phyloP scores from a whole-genome alignment of 1,284 basidiomycete species.

The Heterobasidion occidentale region DNA sequence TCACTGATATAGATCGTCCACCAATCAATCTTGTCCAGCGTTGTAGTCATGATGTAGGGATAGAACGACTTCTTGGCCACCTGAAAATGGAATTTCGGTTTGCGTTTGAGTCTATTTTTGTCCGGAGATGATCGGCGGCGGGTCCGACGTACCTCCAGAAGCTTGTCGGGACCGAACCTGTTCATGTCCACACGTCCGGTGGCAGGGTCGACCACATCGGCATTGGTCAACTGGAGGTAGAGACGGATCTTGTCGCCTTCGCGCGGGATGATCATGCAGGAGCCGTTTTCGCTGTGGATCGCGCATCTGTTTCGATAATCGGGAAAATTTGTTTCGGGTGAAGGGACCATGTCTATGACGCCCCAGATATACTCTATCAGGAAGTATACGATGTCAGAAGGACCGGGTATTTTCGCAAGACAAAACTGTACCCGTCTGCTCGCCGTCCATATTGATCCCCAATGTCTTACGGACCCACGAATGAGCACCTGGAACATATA shows the following conservation, averaged over 20 bases:
- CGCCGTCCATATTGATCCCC: slow-evolving; percentile 70
- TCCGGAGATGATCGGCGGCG: background rate
- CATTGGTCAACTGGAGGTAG: slow-evolving; percentile 64
- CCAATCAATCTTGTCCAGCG: slow-evolving; percentile 61
- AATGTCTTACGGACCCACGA: slow-evolving; percentile 72
- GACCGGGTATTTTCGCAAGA: background rate
- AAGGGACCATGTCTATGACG: slow-evolving; percentile 61
- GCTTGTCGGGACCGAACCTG: slow-evolving; percentile 48
- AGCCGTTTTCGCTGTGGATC: slow-evolving; percentile 48
- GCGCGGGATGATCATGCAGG: slow-evolving; percentile 69
- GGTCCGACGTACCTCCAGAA: slow-evolving; percentile 44
- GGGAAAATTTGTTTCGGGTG: slow-evolving; percentile 62
- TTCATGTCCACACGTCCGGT: slow-evolving; percentile 57
- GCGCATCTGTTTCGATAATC: slow-evolving; percentile 69
- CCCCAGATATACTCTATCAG: slow-evolving; percentile 66
- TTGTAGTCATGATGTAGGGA: slow-evolving; percentile 55
- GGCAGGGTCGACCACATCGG: slow-evolving; percentile 36
- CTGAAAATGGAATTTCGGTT: slow-evolving; percentile 15
- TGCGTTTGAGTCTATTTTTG: background rate
- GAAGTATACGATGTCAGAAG: background rate
- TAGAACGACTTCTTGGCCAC: slow-evolving; percentile 57
- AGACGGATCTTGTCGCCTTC: slow-evolving; percentile 65
- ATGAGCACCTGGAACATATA: slow-evolving; percentile 47
- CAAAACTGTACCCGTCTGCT: slow-evolving; percentile 46
- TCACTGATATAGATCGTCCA: slow-evolving; percentile 68